Conservation (phyloP, 495 filamentous ascomycete species). For the Geopyxis carbonaria region DNA sequence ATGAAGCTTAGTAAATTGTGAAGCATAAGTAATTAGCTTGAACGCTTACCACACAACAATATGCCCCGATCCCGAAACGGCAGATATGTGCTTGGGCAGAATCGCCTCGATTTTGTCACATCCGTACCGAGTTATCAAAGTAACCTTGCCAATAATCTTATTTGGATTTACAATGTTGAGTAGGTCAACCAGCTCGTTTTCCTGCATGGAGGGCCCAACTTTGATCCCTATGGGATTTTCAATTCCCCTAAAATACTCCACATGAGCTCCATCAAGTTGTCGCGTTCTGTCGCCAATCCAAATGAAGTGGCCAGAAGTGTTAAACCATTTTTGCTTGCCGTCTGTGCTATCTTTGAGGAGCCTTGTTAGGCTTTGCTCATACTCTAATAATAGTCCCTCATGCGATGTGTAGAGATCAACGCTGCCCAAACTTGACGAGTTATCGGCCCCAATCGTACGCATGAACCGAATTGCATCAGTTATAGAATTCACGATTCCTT, state of each 20-base stretch:
- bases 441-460: constrained; percentile 85
- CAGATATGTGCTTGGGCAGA: constrained; percentile 67
- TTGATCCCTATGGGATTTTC: constrained; percentile 93
- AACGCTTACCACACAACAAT: constrained; percentile 63
- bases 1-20: neutral
- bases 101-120: constrained; percentile 50
- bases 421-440: constrained; percentile 66
- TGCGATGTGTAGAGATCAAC: constrained; percentile 92
- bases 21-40: neutral
- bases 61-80: constrained; percentile 59
- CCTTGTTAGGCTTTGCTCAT: constrained; percentile 74
- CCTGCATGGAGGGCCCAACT: constrained; percentile 68
- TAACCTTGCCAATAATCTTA: constrained; percentile 75
- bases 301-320: constrained; percentile 91
- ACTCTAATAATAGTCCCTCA: constrained; percentile 85
- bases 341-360: constrained; percentile 46
- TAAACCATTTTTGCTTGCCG: constrained; percentile 38
- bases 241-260: constrained; percentile 94
- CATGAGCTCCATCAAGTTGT: constrained; percentile 77
- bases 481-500: constrained; percentile 64
- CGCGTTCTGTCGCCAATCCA: constrained; percentile 97
- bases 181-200: constrained; percentile 53
- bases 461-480: constrained; percentile 88
- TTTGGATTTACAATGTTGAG: constrained; percentile 71
- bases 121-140: constrained; percentile 89